These are phyloP conservation scores for Aegilops umbellulata DNA, from an alignment of 176 grass and related monocot species.

Conservation along the genomic window DNA sequence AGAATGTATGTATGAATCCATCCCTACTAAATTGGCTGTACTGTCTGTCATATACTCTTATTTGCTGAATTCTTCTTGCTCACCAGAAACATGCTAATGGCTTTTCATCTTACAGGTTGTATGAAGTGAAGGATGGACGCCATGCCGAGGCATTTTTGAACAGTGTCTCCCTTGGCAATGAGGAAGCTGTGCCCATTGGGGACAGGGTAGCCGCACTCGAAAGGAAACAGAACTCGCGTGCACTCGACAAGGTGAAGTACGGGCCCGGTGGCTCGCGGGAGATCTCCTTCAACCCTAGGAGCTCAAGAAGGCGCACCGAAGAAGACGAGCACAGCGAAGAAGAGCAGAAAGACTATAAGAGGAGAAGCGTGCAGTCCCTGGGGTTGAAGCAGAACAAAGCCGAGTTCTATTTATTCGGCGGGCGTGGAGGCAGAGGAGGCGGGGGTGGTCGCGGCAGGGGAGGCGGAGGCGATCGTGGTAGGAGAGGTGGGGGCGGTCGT, in stretches of 20 bases:
- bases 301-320: slow-evolving; percentile 39
- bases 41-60: neutral
- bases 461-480: slow-evolving; percentile 24
- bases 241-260: slow-evolving; percentile 56
- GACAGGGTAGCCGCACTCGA: slow-evolving; percentile 62
- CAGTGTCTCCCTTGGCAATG: slow-evolving; percentile 54
- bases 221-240: slow-evolving; percentile 21
- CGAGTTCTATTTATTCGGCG: slow-evolving; percentile 76
- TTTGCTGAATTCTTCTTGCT: neutral
- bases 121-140: slow-evolving; percentile 85
- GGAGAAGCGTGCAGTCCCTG: slow-evolving; percentile 56
- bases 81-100: slow-evolving; percentile 17
- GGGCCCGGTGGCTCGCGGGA: slow-evolving; percentile 73
- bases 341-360: slow-evolving; percentile 44
- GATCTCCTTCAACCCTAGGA: slow-evolving; percentile 57
- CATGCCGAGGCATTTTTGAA: slow-evolving; percentile 84
- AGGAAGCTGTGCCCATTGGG: slow-evolving; percentile 59
- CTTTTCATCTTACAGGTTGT: slow-evolving; percentile 55
- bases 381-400: slow-evolving; percentile 71
- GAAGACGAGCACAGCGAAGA: slow-evolving; percentile 34
- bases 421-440: slow-evolving; percentile 40
- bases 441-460: slow-evolving; percentile 9
- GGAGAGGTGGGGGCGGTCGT: neutral
- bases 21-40: neutral
- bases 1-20: too few relatives aligned